Base-by-base conservation (phyloP, 495 filamentous ascomycete genomes). In the Sphaerosporella brunnea region DNA sequence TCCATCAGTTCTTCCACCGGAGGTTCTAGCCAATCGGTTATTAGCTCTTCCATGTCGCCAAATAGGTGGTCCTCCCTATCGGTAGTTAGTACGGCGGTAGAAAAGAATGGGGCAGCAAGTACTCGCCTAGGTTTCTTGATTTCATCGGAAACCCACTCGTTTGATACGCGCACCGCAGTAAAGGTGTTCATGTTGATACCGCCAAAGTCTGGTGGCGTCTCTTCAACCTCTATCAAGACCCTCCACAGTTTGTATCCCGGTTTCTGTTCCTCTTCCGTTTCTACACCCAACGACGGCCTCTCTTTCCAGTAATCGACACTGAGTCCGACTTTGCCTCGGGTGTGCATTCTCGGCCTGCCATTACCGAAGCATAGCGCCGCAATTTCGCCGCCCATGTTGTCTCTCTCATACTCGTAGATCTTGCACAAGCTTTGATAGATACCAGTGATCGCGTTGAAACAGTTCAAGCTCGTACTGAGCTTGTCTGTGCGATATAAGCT, bases 231-330 rank as follows among this genome's bases (percentile, higher is more conserved):
- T 47, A 88, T 71, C 34, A 75, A 54, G 3, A 82, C 62, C 0
- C 72, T 68, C 69, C 74, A 84, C 3, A 70, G 73, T 23, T 62
- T 60, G 48, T 64, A 49, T 40, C 62, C 48, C 10, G 54, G 44
- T n/a, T 45, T 39, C 7, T 40, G 45, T 66, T 67, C 23, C 1
- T 40, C 57, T 4, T 45, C 45, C 3, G 57, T 50, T 10, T 65
- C 53, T 13, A 39, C 53, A 10, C 53, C 59, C 36, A 75, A 53
- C 21, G 71, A 68, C 24, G 73, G 69, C 37, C 68, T 69, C 37
- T 79, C 73, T 54, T 75, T 76, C 90, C 87, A 95, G 61, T 93
- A 97, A 51, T 93, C 81, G 32, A 95, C 53, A 20, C 74, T 73
- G 45, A 95, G 63, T 8, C 90, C 88, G 2, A 93, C 63, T 43